Base-by-base conservation (phyloP, 78 protist species). In the Dictyostelium purpureum region DNA sequence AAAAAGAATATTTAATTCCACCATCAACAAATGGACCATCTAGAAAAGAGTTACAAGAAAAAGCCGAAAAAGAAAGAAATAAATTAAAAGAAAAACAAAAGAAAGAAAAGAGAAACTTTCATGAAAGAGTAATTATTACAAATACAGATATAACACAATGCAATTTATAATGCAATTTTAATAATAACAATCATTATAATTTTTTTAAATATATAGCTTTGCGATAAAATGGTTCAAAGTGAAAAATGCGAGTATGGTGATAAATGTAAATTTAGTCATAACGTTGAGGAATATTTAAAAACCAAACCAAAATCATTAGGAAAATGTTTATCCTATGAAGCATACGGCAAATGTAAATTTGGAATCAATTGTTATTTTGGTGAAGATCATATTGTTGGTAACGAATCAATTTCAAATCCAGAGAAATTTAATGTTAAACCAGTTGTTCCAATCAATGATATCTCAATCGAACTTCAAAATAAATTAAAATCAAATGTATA, bases 331-430 rank as follows among this genome's bases (percentile, higher is more conserved):
- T 28, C 57, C 12, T 94, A 45, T 33, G 93, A 94, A 38, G 31
- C 31, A 19, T 45, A 54, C n/a, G 96, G 96, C 12, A 19, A 42
- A 63, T 94, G 96, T 61, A 90, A 74, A 51, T 79, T 4, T 33
- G 96, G 96, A 12, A 14, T 88, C 28, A 40, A 43, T 18, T 94
- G 96, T 70, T 21, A 49, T 5, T 88, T 79, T 70, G 94, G 94
- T 21, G 31, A 57, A 7, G 38, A 49, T 37, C 96, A 94, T 61
- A 88, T 87, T 24, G 63, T 28, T 4, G 90, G 28, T 77, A 49
- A 18, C 1, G 40, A 52, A 42, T 73, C 79, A 3, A 52, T 93
- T 66, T 77, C 26, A 4, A 26, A 63, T 26, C 31, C 9, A 40
- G 77, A 63, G 12, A 35, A n/a, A 16, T n/a, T n/a, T n/a, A 28